A percentile compares a stretch with the other conserved stretches of the same genome.
Conservation (phyloP, 352 stramenopile species). For the Globisporangium splendens region DNA sequence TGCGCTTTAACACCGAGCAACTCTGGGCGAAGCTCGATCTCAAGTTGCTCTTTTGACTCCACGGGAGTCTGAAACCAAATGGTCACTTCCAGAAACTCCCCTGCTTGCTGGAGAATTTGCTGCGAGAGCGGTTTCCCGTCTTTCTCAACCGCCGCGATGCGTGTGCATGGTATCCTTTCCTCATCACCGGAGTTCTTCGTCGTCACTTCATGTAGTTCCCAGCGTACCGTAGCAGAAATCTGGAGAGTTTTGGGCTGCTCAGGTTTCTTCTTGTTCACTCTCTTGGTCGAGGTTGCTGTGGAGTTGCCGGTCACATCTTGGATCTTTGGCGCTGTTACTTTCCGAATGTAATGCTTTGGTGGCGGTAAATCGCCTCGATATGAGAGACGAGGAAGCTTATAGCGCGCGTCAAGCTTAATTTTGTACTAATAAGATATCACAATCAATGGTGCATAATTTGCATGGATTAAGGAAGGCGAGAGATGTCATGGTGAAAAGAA, state of each 20-base stretch:
- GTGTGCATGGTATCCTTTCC: slow-evolving; percentile 20
- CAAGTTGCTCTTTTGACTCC: slow-evolving; percentile 23
- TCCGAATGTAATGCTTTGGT: slow-evolving; percentile 78
- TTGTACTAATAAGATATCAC: no score
- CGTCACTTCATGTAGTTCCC: slow-evolving; percentile 41
- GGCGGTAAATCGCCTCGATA: slow-evolving; percentile 66
- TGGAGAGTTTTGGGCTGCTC: slow-evolving; percentile 7
- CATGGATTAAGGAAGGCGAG: no score
- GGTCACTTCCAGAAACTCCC: slow-evolving; percentile 27
- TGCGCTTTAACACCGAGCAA: slow-evolving; percentile 38
- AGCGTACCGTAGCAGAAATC: slow-evolving; percentile 31
- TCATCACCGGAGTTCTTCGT: background rate
- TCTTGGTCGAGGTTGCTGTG: slow-evolving; percentile 11
- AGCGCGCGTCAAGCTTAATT: slow-evolving; percentile 66
- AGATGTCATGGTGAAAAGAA: no score
- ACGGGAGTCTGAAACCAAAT: slow-evolving; percentile 43
- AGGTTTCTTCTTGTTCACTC: slow-evolving; percentile 6
- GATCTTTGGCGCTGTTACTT: slow-evolving; percentile 63
- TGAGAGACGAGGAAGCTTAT: slow-evolving; percentile 68
- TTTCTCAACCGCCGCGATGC: slow-evolving; percentile 28
- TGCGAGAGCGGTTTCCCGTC: slow-evolving; percentile 39
- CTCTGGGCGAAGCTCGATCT: slow-evolving; percentile 50
- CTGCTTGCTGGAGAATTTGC: slow-evolving; percentile 32
- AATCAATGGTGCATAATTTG: no score
- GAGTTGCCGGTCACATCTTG: slow-evolving; percentile 43